Evolutionary conservation across 441 rosid species (phyloP), one percentile per base, ranked within the genome.

Genomic region (Populus tomentosa): DNA sequence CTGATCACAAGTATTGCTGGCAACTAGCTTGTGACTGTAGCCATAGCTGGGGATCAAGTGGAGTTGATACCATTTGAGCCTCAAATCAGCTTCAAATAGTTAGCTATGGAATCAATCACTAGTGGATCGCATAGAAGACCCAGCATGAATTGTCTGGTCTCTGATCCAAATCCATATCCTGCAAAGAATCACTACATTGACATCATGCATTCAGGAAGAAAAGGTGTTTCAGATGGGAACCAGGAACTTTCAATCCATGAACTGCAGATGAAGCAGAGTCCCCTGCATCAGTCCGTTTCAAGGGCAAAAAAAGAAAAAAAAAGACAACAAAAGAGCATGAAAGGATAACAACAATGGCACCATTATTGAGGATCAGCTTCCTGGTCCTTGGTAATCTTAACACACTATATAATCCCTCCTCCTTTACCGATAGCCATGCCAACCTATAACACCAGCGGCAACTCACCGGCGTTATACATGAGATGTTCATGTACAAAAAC

Each of bases 341-440:
- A 5, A 67, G n/a, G 14, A 63, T 33, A 11, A 23, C n/a, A 26
- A 69, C 30, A 32, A 23, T 2, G 6, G 64, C 69, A 82, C 84
- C 84, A 78, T 81, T 4, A 79, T 46, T 78, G 81, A 72, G 84
- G 84, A 72, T 82, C 82, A 42, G 82, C 71, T 32, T 78, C 82
- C 50, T 75, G 79, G 62, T 82, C 84, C 82, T 75, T 75, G 6
- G 82, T 78, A 63, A 82, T 75, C 38, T 82, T 82, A 70, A 77
- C 70, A 64, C 74, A 38, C 63, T 81, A 77, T 4, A 78, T 81
- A 7, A 79, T 81, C 68, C 78, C 84, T 71, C 84, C 84, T 50
- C 79, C 81, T 71, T 78, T 81, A 56, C 84, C 84, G 36, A 81
- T 81, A 38, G 78, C 81, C 62, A 81, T 81, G 20, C 84, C 84